phyloP scores from a whole-genome alignment of 1,284 basidiomycete species.

The Cerrena zonata region DNA sequence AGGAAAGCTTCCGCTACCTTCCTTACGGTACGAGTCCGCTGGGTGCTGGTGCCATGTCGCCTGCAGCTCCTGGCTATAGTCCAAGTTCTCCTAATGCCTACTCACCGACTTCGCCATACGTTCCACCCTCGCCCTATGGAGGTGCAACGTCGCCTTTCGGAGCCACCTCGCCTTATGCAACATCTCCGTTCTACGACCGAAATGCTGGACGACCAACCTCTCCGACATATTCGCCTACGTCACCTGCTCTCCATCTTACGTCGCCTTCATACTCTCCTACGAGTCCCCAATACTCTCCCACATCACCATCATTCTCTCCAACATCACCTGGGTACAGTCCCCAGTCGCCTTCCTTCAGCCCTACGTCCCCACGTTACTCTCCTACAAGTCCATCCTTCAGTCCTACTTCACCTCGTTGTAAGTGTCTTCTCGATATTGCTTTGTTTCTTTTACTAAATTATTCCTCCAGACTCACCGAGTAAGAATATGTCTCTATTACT shows the following conservation, averaged over 20 bases:
- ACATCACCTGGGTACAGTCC: conserved; percentile 79
- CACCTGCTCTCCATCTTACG: conserved; percentile 72
- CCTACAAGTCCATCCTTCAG: conserved; percentile 84
- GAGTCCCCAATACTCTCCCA: conserved; percentile 80
- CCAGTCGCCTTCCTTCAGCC: conserved; percentile 79
- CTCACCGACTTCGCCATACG: conserved; percentile 84
- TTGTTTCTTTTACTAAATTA: conserved; percentile 10
- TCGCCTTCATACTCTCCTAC: conserved; percentile 85
- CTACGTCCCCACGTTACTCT: conserved; percentile 78
- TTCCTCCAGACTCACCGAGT: conserved; percentile 67
- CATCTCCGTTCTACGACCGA: conserved; percentile 75
- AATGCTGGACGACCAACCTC: conserved; percentile 58
- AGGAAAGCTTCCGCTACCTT: conserved; percentile 65
- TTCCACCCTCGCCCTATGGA: conserved; percentile 75
- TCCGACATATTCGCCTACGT: conserved; percentile 83
- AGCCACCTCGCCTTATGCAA: conserved; percentile 70
- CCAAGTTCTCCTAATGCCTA: conserved; percentile 80
- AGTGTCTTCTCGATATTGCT: conserved; percentile 28
- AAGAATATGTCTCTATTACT: conserved; percentile 33
- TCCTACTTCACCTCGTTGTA: conserved; percentile 79
- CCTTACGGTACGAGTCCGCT: conserved; percentile 80
- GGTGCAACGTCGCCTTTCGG: conserved; percentile 78
- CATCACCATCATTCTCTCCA: conserved; percentile 82
- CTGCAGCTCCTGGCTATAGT: conserved; percentile 72
- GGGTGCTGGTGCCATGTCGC: conserved; percentile 74